Evolutionary conservation across 768 basidiomycete genomes (phyloP).

Genomic region (Suillus americanus): DNA sequence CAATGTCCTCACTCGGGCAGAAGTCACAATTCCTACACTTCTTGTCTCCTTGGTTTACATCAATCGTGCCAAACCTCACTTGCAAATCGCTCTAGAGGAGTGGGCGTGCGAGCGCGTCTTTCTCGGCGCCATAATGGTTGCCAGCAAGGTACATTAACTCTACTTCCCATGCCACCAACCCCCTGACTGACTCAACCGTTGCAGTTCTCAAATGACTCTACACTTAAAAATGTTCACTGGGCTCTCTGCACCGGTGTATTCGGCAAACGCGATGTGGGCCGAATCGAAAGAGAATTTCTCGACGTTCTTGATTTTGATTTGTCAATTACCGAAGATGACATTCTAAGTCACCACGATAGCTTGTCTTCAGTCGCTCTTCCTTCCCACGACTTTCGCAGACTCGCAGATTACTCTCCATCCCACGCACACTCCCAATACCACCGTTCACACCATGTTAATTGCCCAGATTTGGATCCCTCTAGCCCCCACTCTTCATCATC

Average conservation of each 20-base stretch:
- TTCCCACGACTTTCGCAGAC: conserved; percentile 26
- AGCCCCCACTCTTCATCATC: conserved; percentile 40
- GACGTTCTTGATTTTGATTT: conserved; percentile 80
- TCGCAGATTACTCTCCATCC: conserved; percentile 20
- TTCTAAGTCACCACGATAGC: conserved; percentile 47
- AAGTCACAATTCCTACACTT: conserved; percentile 68
- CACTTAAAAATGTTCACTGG: conserved; percentile 91
- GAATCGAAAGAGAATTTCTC: conserved; percentile 81
- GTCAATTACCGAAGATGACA: conserved; percentile 59
- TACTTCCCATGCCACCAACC: conserved; percentile 18
- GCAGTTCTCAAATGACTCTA: conserved; percentile 85
- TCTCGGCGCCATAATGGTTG: conserved; percentile 84
- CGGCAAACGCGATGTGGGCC: conserved; percentile 76
- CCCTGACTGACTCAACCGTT: conserved; percentile 11
- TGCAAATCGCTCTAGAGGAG: conserved; percentile 78
- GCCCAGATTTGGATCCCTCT: conserved; percentile 47
- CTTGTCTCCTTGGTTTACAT: conserved; percentile 77
- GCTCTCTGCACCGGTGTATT: conserved; percentile 82
- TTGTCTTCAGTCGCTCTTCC: conserved; percentile 31
- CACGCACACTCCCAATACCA: conserved; percentile 19
- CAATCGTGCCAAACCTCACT: conserved; percentile 71
- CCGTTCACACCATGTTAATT: conserved; percentile 17
- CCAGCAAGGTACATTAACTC: conserved; percentile 64
- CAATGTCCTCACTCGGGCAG: conserved; percentile 70
- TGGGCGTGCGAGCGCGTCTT: conserved; percentile 92